Evolutionary conservation across 257 asterid species (phyloP), one percentile per base, ranked within the genome.

Genomic region (Solanum sejunctum): DNA sequence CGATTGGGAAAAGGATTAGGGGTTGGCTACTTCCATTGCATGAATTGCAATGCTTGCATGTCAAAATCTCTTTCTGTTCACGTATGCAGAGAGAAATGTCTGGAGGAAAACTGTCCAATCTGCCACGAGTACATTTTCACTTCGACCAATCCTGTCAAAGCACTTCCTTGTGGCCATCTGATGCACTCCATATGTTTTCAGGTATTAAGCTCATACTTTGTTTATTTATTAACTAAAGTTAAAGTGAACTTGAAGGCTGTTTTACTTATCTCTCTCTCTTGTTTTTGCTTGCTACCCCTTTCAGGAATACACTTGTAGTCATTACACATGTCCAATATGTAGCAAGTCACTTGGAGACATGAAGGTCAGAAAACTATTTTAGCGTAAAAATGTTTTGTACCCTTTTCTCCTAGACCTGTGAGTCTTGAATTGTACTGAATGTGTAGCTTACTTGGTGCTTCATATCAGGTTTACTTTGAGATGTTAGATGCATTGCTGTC

Each of bases 31-130:
- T 94, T 95, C 88, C 99, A 95, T 57, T 95, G 99, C 61, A 95
- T 95, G 99, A 93, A 91, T 81, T 95, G 99, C 97, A 95, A 95
- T 91, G 99, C 97, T 55, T 95, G 99, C 84, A 95, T 95, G 99
- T 41, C 94, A 69, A 90, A 85, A 87, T 71, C 91, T 85, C 98
- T 95, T 86, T 85, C 89, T 41, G 89, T 87, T 88, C 99, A 95
- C 84, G 87, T 80, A 73, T 95, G 98, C 91, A 88, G 97, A 89
- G 98, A 94, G 90, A 95, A 93, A 85, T 93, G 97, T 87, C 85
- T 92, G 8, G 97, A 95, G 88, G 99, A 94, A 49, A 95, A 95
- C 91, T 95, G 99, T 83, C 99, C 99, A 12, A 95, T 95, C 75
- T 95, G 98, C 93, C 97, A 92, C 18, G 99, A 95, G 70, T 94